Evolutionary conservation across 352 stramenopile genomes (phyloP), one percentile per base, ranked within the genome.

Genomic region (Phytophthora lateralis): DNA sequence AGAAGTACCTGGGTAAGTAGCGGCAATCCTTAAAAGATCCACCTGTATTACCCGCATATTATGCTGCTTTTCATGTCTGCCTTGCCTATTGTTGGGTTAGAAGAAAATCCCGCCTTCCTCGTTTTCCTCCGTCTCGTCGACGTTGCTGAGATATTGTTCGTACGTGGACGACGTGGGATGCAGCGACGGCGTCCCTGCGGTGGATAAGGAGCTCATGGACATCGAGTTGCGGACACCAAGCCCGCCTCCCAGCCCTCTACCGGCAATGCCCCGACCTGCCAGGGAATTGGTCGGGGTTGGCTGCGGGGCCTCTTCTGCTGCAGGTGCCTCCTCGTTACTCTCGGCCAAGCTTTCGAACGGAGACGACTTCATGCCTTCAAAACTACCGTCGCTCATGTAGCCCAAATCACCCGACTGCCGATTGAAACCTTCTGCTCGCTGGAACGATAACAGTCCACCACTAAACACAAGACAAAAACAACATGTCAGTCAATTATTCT

Each of bases 131-230:
- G 76, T 82, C 61, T 93, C 85, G 59, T 90, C 79, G 60, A 95
- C 89, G 71, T 93, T 92, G 71, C 79, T 93, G 39, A 95, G 86
- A 57, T 95, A 95, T 53, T 93, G 84, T 63, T 93, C 86, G 62
- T 93, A 95, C 10, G 86, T 93, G 24, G 85, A 85, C 30, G 84
- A 91, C 32, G 84, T 91, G 18, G 78, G 72, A 26, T 85, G 72
- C 37, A 88, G 64, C 43, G 76, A 76, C 29, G 62, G 69, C 50
- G 78, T 85, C 6, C 70, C 75, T 14, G 74, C 80, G 17, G 67
- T 86, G 32, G 86, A 91, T 29, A 95, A 69, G 45, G 81, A 84
- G 51, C 79, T 93, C 86, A 95, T 95, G 42, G 86, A 95, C 84
- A 95, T 92, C 15, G 84, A 93, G 60, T 85, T 77, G 37, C 80